A percentile compares a stretch with the other conserved stretches of the same genome.
Conservation (phyloP, 768 basidiomycete species). For the Lentinula boryana region DNA sequence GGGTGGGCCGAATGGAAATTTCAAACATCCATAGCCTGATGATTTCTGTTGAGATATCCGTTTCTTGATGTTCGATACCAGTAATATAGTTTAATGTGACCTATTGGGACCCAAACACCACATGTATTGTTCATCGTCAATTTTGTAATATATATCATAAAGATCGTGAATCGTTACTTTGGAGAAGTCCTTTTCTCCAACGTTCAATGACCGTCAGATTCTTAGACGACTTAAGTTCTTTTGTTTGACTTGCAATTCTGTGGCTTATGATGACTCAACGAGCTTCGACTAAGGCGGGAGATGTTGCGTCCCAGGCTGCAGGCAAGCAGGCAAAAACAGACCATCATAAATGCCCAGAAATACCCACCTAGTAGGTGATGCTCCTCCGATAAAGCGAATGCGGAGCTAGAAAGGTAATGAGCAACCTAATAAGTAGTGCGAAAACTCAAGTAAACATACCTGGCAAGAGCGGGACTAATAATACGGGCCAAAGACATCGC, state of each 20-base stretch:
- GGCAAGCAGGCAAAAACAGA: not conserved
- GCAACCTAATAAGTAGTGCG: not conserved
- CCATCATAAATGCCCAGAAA: slow-evolving; percentile 43
- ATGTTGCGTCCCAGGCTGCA: not conserved
- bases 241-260: not conserved
- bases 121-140: no score
- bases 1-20: slow-evolving; percentile 37
- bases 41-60: not conserved
- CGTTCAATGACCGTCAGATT: not conserved
- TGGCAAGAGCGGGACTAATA: slow-evolving; percentile 54
- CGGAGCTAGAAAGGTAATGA: slow-evolving; percentile 29
- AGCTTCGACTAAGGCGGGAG: not conserved
- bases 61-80: not conserved
- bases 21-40: not conserved
- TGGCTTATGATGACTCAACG: not conserved
- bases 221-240: not conserved
- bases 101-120: no score
- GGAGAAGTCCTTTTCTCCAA: no score
- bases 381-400: slow-evolving; percentile 49
- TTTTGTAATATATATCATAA: not conserved
- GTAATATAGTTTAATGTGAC: not conserved
- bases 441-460: slow-evolving; percentile 24
- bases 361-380: slow-evolving; percentile 46
- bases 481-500: slow-evolving; percentile 55
- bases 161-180: not conserved